phyloP scores from a whole-genome alignment of 139 green algal genomes.

The Spirogloea muscicola region DNA sequence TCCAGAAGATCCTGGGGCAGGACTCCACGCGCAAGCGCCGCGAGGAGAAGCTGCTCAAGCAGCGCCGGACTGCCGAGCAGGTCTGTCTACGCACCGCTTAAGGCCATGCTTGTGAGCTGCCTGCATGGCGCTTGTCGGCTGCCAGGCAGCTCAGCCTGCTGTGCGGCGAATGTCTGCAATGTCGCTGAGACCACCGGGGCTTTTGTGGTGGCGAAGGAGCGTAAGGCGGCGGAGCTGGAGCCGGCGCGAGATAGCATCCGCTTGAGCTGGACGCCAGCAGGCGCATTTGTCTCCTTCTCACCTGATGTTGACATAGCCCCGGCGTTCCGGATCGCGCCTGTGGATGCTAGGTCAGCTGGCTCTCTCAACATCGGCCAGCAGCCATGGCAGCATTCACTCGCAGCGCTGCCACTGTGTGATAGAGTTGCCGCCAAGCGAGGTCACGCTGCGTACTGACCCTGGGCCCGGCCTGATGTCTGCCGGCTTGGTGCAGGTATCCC shows the following conservation, averaged over 20 bases:
- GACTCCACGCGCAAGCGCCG: conserved; percentile 18
- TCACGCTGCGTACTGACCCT: neutral
- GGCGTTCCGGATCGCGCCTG: neutral
- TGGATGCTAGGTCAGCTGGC: neutral
- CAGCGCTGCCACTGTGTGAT: neutral
- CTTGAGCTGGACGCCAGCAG: neutral
- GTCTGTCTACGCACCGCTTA: neutral
- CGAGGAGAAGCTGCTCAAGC: conserved; percentile 12
- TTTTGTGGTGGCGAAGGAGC: neutral
- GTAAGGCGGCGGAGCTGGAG: conserved; percentile 1
- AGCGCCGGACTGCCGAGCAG: neutral
- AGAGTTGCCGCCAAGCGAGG: neutral
- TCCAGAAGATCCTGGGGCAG: conserved; percentile 33
- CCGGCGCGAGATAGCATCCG: neutral
- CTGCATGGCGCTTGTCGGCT: neutral
- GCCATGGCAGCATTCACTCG: neutral
- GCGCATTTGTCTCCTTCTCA: neutral
- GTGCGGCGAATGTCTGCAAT: neutral
- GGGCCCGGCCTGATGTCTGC: neutral
- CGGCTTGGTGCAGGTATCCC: neutral
- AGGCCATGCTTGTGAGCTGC: neutral
- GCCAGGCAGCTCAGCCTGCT: neutral
- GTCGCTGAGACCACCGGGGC: neutral
- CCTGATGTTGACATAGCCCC: neutral
- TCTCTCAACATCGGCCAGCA: neutral